Evolutionary conservation across 2,329 filamentous ascomycete genomes (phyloP), one percentile per base, ranked within the genome.

Genomic region (Coniochaeta ligniaria): DNA sequence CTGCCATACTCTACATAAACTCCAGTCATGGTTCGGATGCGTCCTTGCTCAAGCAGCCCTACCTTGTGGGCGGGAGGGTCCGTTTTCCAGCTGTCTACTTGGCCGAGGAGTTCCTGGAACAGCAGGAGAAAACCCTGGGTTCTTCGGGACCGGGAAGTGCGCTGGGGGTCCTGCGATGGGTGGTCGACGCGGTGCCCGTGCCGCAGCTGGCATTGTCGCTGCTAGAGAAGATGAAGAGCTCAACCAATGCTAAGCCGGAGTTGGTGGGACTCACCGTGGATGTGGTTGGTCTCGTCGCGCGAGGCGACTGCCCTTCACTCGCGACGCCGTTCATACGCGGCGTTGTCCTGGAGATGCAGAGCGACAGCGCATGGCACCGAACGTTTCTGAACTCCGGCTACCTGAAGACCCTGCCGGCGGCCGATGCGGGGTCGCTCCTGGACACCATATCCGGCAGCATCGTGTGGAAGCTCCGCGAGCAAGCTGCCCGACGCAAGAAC

Each of bases 331-430:
- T 74, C 1, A 66, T 76, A 4, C 66, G 64, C 2, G 60, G 71
- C 17, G 47, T 74, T 11, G 62, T 74, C 3, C 47, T 74, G 16
- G 62, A 73, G 4, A 61, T 66, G 3, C 56, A 57, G 24, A 66
- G 70, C 6, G 66, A 70, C 24, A 74, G 70, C 45, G 68, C 71
- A 1, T 75, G 70, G 71, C 71, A 74, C 57, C 66, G 71, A 0
- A 64, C 68, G 26, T 60, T 75, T 2, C 62, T 75, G 33, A 70
- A 63, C 35, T 6, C 54, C 1, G 36, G 60, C 0, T 72, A 73
- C 36, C 63, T 76, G 14, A 63, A 62, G 1, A 63, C 61, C 1
- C 66, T 77, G 3, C 63, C 69, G 1, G 61, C 70, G 0, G 35
- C 61, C 14, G 64, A 67, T 0, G 71, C 70, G 0, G 66, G 61